phyloP scores from a whole-genome alignment of 208 protist species.

The Leishmania tarentolae region DNA sequence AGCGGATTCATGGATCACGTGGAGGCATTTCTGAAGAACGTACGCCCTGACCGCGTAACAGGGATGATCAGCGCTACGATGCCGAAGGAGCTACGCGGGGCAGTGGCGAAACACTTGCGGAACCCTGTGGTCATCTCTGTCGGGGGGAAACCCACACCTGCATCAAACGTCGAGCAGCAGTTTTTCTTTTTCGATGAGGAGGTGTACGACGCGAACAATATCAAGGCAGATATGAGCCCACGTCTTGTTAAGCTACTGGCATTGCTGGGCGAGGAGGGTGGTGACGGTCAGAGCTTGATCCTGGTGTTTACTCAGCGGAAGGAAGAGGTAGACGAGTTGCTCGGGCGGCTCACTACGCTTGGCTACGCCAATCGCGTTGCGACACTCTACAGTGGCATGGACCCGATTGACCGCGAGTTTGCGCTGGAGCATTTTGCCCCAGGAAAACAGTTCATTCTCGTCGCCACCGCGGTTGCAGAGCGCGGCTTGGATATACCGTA shows the following conservation, averaged over 20 bases:
- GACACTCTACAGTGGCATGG: conserved; percentile 91
- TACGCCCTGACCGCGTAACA: conserved; percentile 86
- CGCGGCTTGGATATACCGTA: conserved; percentile 98
- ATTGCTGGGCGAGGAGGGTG: conserved; percentile 84
- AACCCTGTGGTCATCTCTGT: conserved; percentile 90
- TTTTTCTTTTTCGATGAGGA: conserved; percentile 92
- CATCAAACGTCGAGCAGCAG: conserved; percentile 89
- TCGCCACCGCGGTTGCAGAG: conserved; percentile 88
- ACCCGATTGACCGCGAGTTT: conserved; percentile 89
- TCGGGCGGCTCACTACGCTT: conserved; percentile 64
- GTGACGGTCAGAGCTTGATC: conserved; percentile 67
- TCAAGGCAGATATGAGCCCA: conserved; percentile 49
- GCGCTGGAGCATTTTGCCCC: conserved; percentile 87
- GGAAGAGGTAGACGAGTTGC: conserved; percentile 89
- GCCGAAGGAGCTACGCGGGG: conserved; percentile 82
- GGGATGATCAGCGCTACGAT: conserved; percentile 94
- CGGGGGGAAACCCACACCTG: conserved; percentile 79
- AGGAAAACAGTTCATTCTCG: conserved; percentile 88
- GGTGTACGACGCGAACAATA: conserved; percentile 69
- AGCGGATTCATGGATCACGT: conserved; percentile 95
- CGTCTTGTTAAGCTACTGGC: conserved; percentile 87
- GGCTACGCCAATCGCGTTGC: conserved; percentile 86
- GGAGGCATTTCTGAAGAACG: conserved; percentile 87
- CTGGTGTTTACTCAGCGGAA: conserved; percentile 94
- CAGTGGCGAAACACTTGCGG: conserved; percentile 68